phyloP scores from a whole-genome alignment of 352 stramenopile genomes.

The Globisporangium perplexum region DNA sequence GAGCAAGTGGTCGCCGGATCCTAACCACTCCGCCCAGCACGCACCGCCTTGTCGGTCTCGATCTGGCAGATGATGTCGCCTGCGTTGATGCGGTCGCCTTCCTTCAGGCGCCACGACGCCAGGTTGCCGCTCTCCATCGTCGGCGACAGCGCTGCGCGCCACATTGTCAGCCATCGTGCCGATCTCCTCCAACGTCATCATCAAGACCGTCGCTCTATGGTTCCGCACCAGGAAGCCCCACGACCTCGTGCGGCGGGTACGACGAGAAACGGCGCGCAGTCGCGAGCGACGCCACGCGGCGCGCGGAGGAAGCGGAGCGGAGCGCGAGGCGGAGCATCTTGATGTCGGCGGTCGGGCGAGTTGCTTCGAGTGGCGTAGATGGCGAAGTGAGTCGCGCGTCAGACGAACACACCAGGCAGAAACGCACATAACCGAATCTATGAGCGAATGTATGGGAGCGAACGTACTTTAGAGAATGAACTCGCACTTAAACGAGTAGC shows the following conservation, averaged over 20 bases:
- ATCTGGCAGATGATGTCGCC: constrained; percentile 96
- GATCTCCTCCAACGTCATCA: too few species aligned
- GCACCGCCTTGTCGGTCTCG: constrained; percentile 97
- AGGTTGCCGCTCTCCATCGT: constrained; percentile 98
- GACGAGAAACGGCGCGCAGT: constrained; percentile 47
- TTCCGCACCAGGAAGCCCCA: constrained; percentile 74
- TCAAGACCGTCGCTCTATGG: too few species aligned
- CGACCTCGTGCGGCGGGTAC: constrained; percentile 72
- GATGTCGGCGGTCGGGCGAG: too few species aligned
- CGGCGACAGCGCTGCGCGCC: constrained; percentile 85
- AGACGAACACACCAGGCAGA: constrained; percentile 5
- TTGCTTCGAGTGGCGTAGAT: background rate
- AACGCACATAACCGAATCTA: constrained; percentile 2
- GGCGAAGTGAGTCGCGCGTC: background rate
- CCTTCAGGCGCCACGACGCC: constrained; percentile 92
- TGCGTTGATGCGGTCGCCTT: constrained; percentile 90
- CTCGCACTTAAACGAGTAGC: too few species aligned
- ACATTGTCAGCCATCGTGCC: background rate
- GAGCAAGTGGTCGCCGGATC: too few species aligned
- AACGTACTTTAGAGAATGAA: too few species aligned
- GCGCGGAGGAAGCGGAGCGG: constrained; percentile 35
- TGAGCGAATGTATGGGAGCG: background rate
- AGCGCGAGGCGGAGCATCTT: constrained; percentile 61
- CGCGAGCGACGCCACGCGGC: constrained; percentile 26
- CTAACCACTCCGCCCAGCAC: constrained; percentile 1